Evolutionary conservation across 1,284 basidiomycete species (phyloP), one percentile per base, ranked within the genome.

Genomic region (Pholiota adiposa): DNA sequence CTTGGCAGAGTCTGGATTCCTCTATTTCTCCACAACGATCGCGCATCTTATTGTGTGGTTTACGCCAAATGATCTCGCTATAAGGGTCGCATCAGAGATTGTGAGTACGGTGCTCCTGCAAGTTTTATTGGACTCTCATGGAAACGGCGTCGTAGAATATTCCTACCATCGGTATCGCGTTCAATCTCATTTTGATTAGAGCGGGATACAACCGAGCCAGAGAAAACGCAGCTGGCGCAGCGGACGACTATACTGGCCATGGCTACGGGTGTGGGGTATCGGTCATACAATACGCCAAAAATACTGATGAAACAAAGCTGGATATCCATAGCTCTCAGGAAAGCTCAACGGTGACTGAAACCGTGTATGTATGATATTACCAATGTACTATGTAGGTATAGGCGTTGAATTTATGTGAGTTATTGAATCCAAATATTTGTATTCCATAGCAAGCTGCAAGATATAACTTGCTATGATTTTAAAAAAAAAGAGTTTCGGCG

Each of bases 1-100:
- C 12, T 36, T 56, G 34, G 25, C 46, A 6, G 54, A 56, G 27
- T 56, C 54, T 34, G 54, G 54, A 6, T 49, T 56, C 25, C 36
- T 56, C 33, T 56, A 56, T 29, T 56, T 56, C 25, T 46, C 54
- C 11, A 56, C 54, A 3, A 56, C 54, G 21, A 19, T 56, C 11
- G 18, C 43, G 6, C 54, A 56, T 18, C 50, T 56, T 16, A 33
- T 50, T 8, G 54, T 56, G 12, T 56, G 54, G 54, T 56, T 49
- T 21, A 56, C 54, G 2, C 54, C 54, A 4, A 56, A 50, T 19
- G 27, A 50, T 23, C 25, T 56, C 16, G 54, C 54, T 29, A 50
- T 56, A 16, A 36, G 54, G n/a, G 12, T 56, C 6, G 54, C 54
- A 11, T 56, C 54, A 16, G 46, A 46, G 16, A 56, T 56, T 6